phyloP scores from a whole-genome alignment of 176 grass and related monocot species.

The Alloteropsis semialata region DNA sequence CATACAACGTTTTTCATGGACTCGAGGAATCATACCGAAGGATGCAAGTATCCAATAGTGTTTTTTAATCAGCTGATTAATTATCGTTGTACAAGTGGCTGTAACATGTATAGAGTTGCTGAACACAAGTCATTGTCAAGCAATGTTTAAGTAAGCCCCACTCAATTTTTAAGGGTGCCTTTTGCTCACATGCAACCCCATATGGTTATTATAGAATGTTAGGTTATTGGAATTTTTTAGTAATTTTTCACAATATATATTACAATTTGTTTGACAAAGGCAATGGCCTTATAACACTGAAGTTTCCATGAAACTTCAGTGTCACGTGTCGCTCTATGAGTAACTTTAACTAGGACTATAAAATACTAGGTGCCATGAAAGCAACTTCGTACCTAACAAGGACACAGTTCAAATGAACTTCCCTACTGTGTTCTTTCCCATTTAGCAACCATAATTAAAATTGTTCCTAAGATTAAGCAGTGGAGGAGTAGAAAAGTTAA shows the following conservation, averaged over 20 bases:
- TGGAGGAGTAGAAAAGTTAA: too few relatives aligned
- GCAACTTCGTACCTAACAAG: neutral
- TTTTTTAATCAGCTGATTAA: too few relatives aligned
- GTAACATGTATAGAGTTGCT: neutral
- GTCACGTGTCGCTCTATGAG: neutral
- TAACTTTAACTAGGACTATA: neutral
- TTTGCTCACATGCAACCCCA: neutral
- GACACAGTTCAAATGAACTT: neutral
- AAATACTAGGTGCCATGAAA: neutral
- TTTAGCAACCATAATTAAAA: too few relatives aligned
- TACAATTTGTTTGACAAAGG: neutral
- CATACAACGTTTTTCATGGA: too few relatives aligned
- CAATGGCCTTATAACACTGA: neutral
- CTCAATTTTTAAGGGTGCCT: neutral
- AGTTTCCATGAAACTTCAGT: neutral
- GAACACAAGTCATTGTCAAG: neutral
- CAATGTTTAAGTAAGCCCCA: neutral
- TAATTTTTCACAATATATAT: neutral
- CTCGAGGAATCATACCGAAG: too few relatives aligned
- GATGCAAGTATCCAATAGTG: too few relatives aligned
- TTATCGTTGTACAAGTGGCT: too few relatives aligned
- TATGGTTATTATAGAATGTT: neutral
- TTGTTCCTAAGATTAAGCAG: too few relatives aligned
- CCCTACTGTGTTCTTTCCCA: neutral
- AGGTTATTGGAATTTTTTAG: neutral